Base-by-base conservation (phyloP, 139 green algal genomes). In the Astrephomene gubernaculifera region DNA sequence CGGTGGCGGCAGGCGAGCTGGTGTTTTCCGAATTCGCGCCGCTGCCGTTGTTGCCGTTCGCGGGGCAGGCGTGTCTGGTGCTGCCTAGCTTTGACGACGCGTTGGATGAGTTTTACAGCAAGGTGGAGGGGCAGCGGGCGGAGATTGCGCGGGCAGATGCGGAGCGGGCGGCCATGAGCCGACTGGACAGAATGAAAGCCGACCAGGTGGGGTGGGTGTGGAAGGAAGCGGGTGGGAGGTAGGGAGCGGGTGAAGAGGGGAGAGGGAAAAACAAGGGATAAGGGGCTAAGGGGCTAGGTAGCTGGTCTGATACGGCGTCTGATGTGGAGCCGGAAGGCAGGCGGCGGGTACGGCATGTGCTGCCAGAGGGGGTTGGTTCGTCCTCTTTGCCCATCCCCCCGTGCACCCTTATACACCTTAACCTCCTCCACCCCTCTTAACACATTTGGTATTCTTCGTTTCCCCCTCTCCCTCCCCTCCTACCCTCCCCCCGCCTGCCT, bases 101-200 rank as follows among this genome's bases (percentile, higher is more conserved):
- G 9, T 33, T 99, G 74, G 94, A 97, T 54, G 96, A 98, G 72
- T 99, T 97, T 82, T 99, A 94, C 86, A 90, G 88, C 57, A 97
- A 97, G 92, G 93, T 95, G 57, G 92, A 96, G 82, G 90, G 88
- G 24, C 95, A 98, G 92, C 89, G 90, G 12, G 86, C 87, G 52
- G 89, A 89, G 68, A 53, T 90, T 54, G 87, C 90, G 70, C 91
- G 90, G 19, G 73, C 71, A 8, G 89, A 95, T 14, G 79, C 89
- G 33, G 92, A 98, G 86, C 79, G 87, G 31, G 78, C 82, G 21
- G 96, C 92, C 4, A 45, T 96, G 80, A 86, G 74, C n/a, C 95
- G 95, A 68, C 90, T 99, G 49, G 95, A 98, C 67, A 93, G 90
- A 35, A 93, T 98, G 52, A 64, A 84, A 7, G 54, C 52, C 9